These are phyloP conservation scores for Penicillium oxalicum DNA, from an alignment of 2,329 filamentous ascomycete genomes.

Conservation along the genomic window DNA sequence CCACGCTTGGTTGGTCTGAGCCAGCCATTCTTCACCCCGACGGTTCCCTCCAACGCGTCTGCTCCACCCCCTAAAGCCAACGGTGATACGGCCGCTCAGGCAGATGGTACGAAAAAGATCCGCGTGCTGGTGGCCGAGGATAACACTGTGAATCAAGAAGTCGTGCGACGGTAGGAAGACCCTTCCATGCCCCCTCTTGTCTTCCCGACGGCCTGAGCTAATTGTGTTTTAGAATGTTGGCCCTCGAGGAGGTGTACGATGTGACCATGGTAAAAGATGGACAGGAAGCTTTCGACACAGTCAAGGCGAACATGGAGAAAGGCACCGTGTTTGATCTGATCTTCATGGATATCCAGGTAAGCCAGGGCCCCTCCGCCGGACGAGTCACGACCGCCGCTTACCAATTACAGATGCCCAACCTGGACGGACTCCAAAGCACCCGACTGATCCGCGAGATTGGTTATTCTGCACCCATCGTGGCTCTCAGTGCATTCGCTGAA, in stretches of 20 bases:
- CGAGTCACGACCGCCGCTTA: background rate
- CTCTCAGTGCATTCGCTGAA: constrained; percentile 82
- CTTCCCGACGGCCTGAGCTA: background rate
- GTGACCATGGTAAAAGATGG: constrained; percentile 82
- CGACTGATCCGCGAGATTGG: constrained; percentile 78
- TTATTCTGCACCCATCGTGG: constrained; percentile 82
- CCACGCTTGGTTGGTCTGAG: constrained; percentile 77
- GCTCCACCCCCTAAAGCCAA: constrained; percentile 32
- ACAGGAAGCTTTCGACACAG: constrained; percentile 80
- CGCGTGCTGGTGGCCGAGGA: constrained; percentile 82
- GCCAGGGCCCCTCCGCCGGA: too few species aligned
- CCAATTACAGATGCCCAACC: constrained; percentile 67
- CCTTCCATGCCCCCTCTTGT: background rate
- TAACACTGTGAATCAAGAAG: constrained; percentile 60
- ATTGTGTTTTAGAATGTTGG: constrained; percentile 50
- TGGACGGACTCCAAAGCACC: constrained; percentile 83
- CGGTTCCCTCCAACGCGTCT: constrained; percentile 26
- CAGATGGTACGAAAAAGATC: constrained; percentile 52
- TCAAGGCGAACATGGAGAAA: constrained; percentile 73
- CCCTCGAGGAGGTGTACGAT: constrained; percentile 52
- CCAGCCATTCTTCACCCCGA: constrained; percentile 65
- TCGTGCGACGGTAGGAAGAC: constrained; percentile 36
- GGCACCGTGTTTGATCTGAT: constrained; percentile 74
- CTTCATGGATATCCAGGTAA: constrained; percentile 76
- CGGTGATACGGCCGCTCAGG: constrained; percentile 60